Evolutionary conservation across 805 yeast species (phyloP).

Genomic region (Maudiozyma saulgeensis): DNA sequence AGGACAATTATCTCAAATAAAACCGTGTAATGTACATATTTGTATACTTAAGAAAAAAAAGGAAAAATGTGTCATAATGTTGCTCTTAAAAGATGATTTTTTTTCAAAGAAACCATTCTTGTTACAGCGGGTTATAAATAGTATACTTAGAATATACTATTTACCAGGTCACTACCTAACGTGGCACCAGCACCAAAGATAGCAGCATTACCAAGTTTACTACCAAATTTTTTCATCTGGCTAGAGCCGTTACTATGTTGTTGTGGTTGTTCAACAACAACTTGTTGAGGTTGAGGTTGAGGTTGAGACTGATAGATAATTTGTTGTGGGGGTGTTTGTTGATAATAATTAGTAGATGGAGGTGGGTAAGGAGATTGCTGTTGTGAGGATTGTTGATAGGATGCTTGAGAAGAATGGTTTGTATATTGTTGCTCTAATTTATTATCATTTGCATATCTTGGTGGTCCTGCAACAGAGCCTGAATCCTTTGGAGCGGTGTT

Average conservation of each 20-base stretch:
- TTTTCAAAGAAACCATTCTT: too few relatives aligned
- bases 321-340: conserved; percentile 14
- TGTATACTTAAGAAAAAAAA: too few relatives aligned
- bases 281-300: conserved; percentile 8
- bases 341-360: conserved; percentile 11
- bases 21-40: too few relatives aligned
- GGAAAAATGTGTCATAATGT: too few relatives aligned
- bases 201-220: conserved; percentile 84
- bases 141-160: conserved; percentile 2
- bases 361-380: conserved; percentile 5
- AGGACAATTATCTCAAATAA: too few relatives aligned
- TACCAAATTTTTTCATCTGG: conserved; percentile 53
- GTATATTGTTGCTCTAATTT: conserved; percentile 4
- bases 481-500: conserved; percentile 6
- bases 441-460: conserved; percentile 7
- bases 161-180: conserved; percentile 70
- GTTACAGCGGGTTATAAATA: too few relatives aligned
- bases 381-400: conserved; percentile 1
- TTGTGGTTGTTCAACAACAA: conserved; percentile 26
- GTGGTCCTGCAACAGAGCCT: conserved; percentile 9
- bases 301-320: conserved; percentile 4
- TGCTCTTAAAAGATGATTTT: too few relatives aligned
- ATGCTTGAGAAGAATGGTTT: conserved; percentile 2
- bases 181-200: conserved; percentile 96
- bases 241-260: conserved; percentile 23